These are phyloP conservation scores for Grosmannia huntii DNA, from an alignment of 2,329 filamentous ascomycete genomes.

Conservation along the genomic window DNA sequence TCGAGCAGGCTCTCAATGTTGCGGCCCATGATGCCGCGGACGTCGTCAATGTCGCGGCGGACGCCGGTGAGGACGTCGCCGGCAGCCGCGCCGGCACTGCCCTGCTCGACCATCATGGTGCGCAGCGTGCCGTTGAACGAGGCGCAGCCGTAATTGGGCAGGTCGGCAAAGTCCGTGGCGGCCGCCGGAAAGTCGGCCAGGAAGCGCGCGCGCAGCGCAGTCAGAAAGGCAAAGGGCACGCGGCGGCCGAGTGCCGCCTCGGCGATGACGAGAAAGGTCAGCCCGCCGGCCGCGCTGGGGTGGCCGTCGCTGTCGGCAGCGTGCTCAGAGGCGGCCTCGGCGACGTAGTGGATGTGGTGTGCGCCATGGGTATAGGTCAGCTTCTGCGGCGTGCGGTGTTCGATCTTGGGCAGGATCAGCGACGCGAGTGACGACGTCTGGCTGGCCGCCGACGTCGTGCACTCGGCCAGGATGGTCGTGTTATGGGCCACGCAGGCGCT, in stretches of 20 bases:
- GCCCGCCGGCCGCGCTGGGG: slow-evolving; percentile 53
- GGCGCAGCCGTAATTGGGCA: slow-evolving; percentile 83
- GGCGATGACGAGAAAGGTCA: slow-evolving; percentile 87
- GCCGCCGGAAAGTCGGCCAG: slow-evolving; percentile 53
- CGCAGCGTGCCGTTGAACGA: slow-evolving; percentile 74
- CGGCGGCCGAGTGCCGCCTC: slow-evolving; percentile 70
- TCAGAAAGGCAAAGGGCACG: slow-evolving; percentile 83
- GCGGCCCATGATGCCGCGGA: slow-evolving; percentile 85
- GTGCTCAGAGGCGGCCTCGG: slow-evolving; percentile 63
- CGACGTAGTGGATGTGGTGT: slow-evolving; percentile 91
- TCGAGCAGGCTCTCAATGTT: slow-evolving; percentile 87
- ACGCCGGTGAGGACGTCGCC: slow-evolving; percentile 76
- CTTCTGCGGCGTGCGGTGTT: slow-evolving; percentile 67
- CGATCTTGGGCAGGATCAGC: slow-evolving; percentile 89
- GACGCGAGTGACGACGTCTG: slow-evolving; percentile 80
- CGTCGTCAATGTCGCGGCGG: slow-evolving; percentile 82
- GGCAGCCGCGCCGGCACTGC: slow-evolving; percentile 50
- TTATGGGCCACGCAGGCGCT: slow-evolving; percentile 92
- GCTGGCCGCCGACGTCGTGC: slow-evolving; percentile 73
- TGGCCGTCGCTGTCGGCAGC: slow-evolving; percentile 39
- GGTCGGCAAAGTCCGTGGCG: slow-evolving; percentile 56
- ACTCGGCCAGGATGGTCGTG: slow-evolving; percentile 84
- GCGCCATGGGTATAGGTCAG: slow-evolving; percentile 87
- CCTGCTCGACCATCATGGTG: slow-evolving; percentile 69
- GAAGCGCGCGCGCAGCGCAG: slow-evolving; percentile 84